phyloP scores from a whole-genome alignment of 2,329 filamentous ascomycete genomes.

The Dactylellina drechsleri region DNA sequence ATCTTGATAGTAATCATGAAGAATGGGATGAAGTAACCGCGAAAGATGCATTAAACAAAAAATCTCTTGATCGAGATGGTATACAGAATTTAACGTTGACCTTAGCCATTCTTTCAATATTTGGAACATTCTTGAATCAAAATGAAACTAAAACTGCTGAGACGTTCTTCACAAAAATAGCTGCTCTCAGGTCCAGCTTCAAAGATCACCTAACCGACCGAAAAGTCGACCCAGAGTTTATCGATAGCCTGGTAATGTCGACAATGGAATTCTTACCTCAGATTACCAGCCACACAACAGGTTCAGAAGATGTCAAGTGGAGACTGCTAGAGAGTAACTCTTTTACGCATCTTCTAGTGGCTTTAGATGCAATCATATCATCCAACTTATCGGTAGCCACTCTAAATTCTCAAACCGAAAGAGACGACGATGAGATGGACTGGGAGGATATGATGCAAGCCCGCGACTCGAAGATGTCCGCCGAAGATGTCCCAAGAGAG shows the following conservation, averaged over 20 bases:
- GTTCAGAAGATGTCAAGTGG: constrained; percentile 8
- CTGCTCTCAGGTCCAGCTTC: constrained; percentile 17
- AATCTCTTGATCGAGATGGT: constrained; percentile 15
- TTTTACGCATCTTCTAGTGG: constrained; percentile 26
- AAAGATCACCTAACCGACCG: constrained; percentile 23
- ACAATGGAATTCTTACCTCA: constrained; percentile 32
- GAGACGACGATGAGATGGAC: constrained; percentile 62
- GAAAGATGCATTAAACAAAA: neutral
- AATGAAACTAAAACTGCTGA: constrained; percentile 31
- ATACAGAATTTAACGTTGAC: constrained; percentile 24
- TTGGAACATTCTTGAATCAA: constrained; percentile 45
- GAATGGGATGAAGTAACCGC: constrained; percentile 20
- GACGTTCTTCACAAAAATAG: constrained; percentile 43
- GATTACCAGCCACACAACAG: constrained; percentile 11
- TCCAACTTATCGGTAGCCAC: constrained; percentile 33
- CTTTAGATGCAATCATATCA: constrained; percentile 32
- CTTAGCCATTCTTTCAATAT: constrained; percentile 34
- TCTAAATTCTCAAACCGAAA: constrained; percentile 12
- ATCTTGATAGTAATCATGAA: constrained; percentile 38
- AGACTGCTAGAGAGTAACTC: constrained; percentile 38
- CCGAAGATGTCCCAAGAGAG: constrained; percentile 55
- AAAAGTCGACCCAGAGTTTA: constrained; percentile 15
- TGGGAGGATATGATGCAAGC: constrained; percentile 59
- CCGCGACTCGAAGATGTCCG: constrained; percentile 50
- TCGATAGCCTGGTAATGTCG: constrained; percentile 23